Evolutionary conservation across 2,329 filamentous ascomycete genomes (phyloP).

Genomic region (Akanthomyces uredinophilus): DNA sequence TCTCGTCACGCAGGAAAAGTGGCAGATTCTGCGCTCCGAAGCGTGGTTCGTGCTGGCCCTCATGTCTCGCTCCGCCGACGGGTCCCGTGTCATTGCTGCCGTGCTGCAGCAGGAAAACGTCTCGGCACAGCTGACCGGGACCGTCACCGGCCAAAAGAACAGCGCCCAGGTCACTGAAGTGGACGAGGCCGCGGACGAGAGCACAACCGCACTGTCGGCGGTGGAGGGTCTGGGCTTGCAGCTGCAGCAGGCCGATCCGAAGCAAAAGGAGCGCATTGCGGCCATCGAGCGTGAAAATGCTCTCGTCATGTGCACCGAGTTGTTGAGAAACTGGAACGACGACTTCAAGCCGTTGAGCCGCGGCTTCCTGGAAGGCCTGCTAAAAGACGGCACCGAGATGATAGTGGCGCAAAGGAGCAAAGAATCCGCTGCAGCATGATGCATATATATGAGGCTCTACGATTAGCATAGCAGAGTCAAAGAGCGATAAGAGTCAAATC

Average conservation of each 20-base stretch:
- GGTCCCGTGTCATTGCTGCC: slow-evolving; percentile 40
- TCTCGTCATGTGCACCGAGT: slow-evolving; percentile 52
- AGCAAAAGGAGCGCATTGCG: slow-evolving; percentile 39
- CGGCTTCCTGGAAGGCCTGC: slow-evolving; percentile 41
- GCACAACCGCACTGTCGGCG: slow-evolving; percentile 17
- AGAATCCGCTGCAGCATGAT: neutral
- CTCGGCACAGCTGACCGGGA: slow-evolving; percentile 39
- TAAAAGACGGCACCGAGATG: slow-evolving; percentile 46
- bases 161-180: slow-evolving; percentile 2
- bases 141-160: slow-evolving; percentile 40
- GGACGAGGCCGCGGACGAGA: slow-evolving; percentile 17
- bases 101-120: slow-evolving; percentile 40
- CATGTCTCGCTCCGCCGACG: slow-evolving; percentile 48
- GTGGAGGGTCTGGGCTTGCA: slow-evolving; percentile 36
- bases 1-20: slow-evolving; percentile 53
- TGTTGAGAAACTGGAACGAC: slow-evolving; percentile 41
- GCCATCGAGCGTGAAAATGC: slow-evolving; percentile 57
- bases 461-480: no score
- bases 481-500: neutral
- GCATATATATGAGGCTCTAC: neutral
- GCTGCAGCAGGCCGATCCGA: slow-evolving; percentile 43
- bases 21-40: slow-evolving; percentile 55
- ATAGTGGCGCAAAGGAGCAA: slow-evolving; percentile 28
- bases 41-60: slow-evolving; percentile 59
- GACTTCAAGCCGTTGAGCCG: slow-evolving; percentile 36